Conservation (phyloP, 371 early-diverging fungal species). For the Circinella minor region DNA sequence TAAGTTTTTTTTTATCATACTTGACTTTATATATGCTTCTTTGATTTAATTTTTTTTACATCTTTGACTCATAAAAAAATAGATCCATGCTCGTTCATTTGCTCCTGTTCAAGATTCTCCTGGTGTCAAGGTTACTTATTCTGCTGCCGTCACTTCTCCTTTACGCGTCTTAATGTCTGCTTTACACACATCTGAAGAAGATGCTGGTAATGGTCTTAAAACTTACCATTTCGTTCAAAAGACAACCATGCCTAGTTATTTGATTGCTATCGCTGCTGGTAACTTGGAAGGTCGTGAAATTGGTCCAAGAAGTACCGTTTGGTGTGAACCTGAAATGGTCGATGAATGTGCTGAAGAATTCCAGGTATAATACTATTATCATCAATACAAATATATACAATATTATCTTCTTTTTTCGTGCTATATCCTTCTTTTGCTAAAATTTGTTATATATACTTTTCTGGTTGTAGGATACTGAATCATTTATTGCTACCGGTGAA, state of each 20-base stretch:
- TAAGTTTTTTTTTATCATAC: constrained; percentile 19
- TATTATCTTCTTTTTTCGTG: constrained; percentile 3
- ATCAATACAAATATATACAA: too few species aligned
- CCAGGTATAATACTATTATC: constrained; percentile 25
- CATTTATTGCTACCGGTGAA: constrained; percentile 86
- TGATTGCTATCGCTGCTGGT: constrained; percentile 94
- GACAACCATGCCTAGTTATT: constrained; percentile 86
- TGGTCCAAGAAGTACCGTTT: constrained; percentile 93
- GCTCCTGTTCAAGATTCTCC: constrained; percentile 95
- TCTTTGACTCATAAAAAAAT: background rate
- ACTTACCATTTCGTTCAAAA: constrained; percentile 74
- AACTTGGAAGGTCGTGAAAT: constrained; percentile 79
- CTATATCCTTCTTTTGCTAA: too few species aligned
- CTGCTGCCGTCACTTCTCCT: constrained; percentile 77
- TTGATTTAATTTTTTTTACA: too few species aligned
- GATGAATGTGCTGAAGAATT: constrained; percentile 95
- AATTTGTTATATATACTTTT: too few species aligned
- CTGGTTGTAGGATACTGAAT: constrained; percentile 73
- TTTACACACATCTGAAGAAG: constrained; percentile 45
- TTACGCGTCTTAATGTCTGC: constrained; percentile 49
- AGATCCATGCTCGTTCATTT: constrained; percentile 94
- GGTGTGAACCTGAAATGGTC: constrained; percentile 94
- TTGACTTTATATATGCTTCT: too few species aligned
- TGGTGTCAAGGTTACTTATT: constrained; percentile 88
- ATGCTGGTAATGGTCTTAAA: constrained; percentile 47